Percentiles rank a stretch among this genome's conserved stretches.
phyloP scores from a whole-genome alignment of 805 yeast genomes.

The Barnettozyma botsteinii region DNA sequence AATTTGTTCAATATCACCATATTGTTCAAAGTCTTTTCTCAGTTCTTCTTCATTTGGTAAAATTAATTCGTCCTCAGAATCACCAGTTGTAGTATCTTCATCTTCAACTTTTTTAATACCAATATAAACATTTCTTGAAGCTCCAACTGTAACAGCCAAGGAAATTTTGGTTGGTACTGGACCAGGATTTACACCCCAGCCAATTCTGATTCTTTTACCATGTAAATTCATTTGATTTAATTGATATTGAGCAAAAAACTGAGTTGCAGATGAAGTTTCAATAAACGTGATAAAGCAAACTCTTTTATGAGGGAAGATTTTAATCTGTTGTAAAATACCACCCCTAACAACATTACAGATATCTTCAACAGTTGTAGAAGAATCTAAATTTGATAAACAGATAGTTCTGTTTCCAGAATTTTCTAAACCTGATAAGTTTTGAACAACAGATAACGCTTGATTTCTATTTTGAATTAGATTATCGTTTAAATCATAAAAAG shows the following conservation, averaged over 20 bases:
- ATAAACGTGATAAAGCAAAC: constrained; percentile 68
- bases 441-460: constrained; percentile 88
- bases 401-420: constrained; percentile 72
- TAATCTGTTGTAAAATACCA: constrained; percentile 62
- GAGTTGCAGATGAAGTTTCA: constrained; percentile 57
- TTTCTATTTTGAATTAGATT: constrained; percentile 83
- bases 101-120: constrained; percentile 42
- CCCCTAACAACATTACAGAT: constrained; percentile 73
- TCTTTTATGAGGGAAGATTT: constrained; percentile 43
- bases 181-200: constrained; percentile 68
- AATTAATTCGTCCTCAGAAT: constrained; percentile 22
- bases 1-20: constrained; percentile 73
- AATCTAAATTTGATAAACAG: constrained; percentile 61
- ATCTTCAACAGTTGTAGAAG: constrained; percentile 62
- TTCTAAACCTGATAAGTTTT: constrained; percentile 51
- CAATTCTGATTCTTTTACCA: constrained; percentile 55
- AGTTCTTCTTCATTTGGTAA: constrained; percentile 45
- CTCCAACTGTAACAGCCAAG: constrained; percentile 65
- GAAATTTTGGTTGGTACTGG: constrained; percentile 50
- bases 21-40: constrained; percentile 52
- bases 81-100: too few relatives aligned
- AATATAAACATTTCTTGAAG: constrained; percentile 71
- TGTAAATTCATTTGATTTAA: constrained; percentile 56
- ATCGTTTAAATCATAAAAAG: constrained; percentile 7
- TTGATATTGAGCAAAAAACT: constrained; percentile 56